A percentile compares a stretch with the other conserved stretches of the same genome.
Evolutionary conservation across 75 land plant genomes (phyloP).

Genomic region (Pinus taeda): DNA sequence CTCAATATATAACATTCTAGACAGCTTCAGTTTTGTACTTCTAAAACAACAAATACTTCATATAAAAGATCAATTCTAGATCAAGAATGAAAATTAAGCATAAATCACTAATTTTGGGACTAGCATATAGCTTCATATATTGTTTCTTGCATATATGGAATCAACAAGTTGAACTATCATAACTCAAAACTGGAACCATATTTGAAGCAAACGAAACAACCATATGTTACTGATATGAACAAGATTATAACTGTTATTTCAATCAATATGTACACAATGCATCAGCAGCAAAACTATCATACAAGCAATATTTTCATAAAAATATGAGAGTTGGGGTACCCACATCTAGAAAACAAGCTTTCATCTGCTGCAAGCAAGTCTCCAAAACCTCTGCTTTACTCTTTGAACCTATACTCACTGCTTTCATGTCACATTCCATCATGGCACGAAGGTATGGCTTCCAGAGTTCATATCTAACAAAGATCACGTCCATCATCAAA

Average conservation of each 20-base stretch:
- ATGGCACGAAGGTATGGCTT: slow-evolving; percentile 86
- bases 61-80: background rate
- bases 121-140: background rate
- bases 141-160: background rate
- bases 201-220: too few relatives aligned
- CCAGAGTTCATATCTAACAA: slow-evolving; percentile 89
- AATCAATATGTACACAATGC: background rate
- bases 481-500: background rate
- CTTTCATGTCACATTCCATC: slow-evolving; percentile 98
- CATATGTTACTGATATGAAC: too few relatives aligned
- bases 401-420: slow-evolving; percentile 84
- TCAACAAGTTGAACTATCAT: background rate
- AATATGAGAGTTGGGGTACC: slow-evolving; percentile 9
- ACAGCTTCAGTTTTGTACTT: background rate
- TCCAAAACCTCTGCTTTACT: slow-evolving; percentile 70
- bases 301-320: background rate
- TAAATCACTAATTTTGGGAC: background rate
- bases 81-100: background rate
- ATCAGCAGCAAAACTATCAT: background rate
- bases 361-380: slow-evolving; percentile 83
- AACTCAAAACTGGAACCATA: too few relatives aligned
- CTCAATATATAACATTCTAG: background rate
- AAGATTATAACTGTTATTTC: too few relatives aligned
- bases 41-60: background rate
- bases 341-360: slow-evolving; percentile 89